Percentiles rank a stretch among this genome's conserved stretches.
Evolutionary conservation across 2,329 filamentous ascomycete genomes (phyloP).

Genomic region (Xylaria sp.): DNA sequence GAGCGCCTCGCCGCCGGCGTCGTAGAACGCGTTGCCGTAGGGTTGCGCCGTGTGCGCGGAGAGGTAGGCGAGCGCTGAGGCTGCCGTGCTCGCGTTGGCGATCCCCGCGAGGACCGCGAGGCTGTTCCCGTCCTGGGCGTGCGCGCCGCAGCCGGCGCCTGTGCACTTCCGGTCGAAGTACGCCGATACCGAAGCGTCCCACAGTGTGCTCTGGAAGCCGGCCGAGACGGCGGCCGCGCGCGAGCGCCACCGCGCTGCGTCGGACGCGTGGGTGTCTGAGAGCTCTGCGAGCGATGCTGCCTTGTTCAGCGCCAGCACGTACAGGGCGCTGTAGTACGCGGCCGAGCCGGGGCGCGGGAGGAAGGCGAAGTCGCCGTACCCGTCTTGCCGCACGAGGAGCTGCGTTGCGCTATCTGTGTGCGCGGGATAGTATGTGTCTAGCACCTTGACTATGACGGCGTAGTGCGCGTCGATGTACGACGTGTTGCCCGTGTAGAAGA

Average conservation of each 20-base stretch:
- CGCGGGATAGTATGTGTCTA: slow-evolving; percentile 60
- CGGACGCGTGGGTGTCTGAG: slow-evolving; percentile 34
- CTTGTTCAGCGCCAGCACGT: slow-evolving; percentile 58
- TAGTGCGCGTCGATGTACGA: slow-evolving; percentile 58
- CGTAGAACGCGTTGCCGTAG: slow-evolving; percentile 65
- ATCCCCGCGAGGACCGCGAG: slow-evolving; percentile 57
- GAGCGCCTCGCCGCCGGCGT: slow-evolving; percentile 54
- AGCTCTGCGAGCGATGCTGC: slow-evolving; percentile 56
- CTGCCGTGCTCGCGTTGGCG: slow-evolving; percentile 47
- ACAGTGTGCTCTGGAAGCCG: slow-evolving; percentile 55
- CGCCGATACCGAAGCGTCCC: slow-evolving; percentile 56
- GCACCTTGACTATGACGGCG: slow-evolving; percentile 52
- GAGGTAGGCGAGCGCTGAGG: slow-evolving; percentile 56
- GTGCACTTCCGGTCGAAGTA: slow-evolving; percentile 58
- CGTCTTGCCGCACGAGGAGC: slow-evolving; percentile 56
- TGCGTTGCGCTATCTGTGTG: slow-evolving; percentile 54
- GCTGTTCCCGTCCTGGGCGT: slow-evolving; percentile 64
- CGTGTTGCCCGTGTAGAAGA: slow-evolving; percentile 61
- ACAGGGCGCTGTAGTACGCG: slow-evolving; percentile 65
- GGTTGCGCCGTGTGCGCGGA: slow-evolving; percentile 49
- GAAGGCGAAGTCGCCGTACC: slow-evolving; percentile 65
- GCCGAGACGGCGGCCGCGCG: slow-evolving; percentile 52
- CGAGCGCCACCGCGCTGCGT: slow-evolving; percentile 55
- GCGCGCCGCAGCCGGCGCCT: slow-evolving; percentile 50
- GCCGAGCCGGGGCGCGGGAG: slow-evolving; percentile 59